Evolutionary conservation across 2,329 filamentous ascomycete species (phyloP).

Genomic region (Cyanodermella asteris): DNA sequence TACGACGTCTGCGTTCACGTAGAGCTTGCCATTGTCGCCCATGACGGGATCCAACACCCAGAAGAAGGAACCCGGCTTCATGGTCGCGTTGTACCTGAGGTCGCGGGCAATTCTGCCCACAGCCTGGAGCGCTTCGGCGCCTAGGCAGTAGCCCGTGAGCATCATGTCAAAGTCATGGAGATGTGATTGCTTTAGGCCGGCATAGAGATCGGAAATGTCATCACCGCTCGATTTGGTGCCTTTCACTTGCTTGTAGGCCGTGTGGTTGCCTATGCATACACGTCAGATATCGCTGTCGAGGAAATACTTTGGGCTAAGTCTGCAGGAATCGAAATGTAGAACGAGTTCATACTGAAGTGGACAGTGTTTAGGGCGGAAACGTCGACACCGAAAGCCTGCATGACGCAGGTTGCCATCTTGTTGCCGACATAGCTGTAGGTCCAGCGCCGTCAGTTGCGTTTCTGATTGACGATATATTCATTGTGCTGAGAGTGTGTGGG

Average conservation of each 20-base stretch:
- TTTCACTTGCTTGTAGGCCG: slow-evolving; percentile 72
- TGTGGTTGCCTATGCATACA: slow-evolving; percentile 77
- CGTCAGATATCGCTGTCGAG: slow-evolving; percentile 3
- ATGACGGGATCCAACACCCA: slow-evolving; percentile 97
- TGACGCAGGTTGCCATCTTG: slow-evolving; percentile 84
- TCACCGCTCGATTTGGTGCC: slow-evolving; percentile 61
- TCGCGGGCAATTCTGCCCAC: slow-evolving; percentile 71
- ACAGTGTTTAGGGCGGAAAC: slow-evolving; percentile 90
- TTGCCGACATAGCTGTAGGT: slow-evolving; percentile 72
- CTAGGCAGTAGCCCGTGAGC: slow-evolving; percentile 85
- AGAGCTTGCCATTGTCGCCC: slow-evolving; percentile 84
- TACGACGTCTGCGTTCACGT: slow-evolving; percentile 78
- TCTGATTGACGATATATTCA: slow-evolving; percentile 3
- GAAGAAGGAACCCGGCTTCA: slow-evolving; percentile 59
- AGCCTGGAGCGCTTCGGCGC: slow-evolving; percentile 60
- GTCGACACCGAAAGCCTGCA: slow-evolving; percentile 85
- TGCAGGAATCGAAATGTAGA: not conserved
- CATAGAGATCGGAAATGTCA: slow-evolving; percentile 67
- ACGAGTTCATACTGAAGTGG: slow-evolving; percentile 57
- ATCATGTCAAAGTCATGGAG: slow-evolving; percentile 85
- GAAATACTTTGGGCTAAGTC: slow-evolving; percentile 1
- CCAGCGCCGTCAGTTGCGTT: slow-evolving; percentile 1
- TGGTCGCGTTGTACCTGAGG: slow-evolving; percentile 42
- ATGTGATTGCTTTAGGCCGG: slow-evolving; percentile 61
- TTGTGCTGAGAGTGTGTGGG: slow-evolving; percentile 4